phyloP scores from a whole-genome alignment of 805 yeast genomes.

The Ascoidea tarda region DNA sequence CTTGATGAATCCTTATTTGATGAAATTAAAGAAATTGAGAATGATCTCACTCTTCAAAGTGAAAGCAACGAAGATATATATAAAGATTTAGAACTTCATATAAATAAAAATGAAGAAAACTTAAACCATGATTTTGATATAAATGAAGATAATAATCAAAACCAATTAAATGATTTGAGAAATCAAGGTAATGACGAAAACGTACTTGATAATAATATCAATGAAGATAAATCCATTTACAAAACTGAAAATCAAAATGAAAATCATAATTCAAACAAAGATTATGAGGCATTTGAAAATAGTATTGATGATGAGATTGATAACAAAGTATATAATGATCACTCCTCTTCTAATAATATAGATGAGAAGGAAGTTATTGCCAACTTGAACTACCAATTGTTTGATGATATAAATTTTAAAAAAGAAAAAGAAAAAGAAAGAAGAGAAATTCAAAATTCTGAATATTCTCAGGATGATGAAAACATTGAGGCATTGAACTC shows the following conservation, averaged over 20 bases:
- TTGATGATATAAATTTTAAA: too few species aligned
- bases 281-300: too few species aligned
- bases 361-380: not conserved
- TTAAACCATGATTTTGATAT: too few species aligned
- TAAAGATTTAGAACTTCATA: not conserved
- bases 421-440: too few species aligned
- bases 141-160: not conserved
- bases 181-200: not conserved
- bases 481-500: not conserved
- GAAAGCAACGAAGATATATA: slow-evolving; percentile 31
- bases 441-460: not conserved
- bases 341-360: not conserved
- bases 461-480: not conserved
- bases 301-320: not conserved
- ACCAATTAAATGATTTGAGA: not conserved
- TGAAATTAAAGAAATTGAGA: slow-evolving; percentile 35
- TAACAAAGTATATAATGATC: not conserved
- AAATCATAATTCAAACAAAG: not conserved
- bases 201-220: not conserved
- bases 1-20: slow-evolving; percentile 34
- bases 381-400: too few species aligned
- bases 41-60: slow-evolving; percentile 33
- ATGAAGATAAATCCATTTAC: not conserved
- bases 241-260: not conserved
- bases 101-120: not conserved